Evolutionary conservation across 768 basidiomycete species (phyloP), one percentile per base, ranked within the genome.

Genomic region (Cystobasidium tubakii): DNA sequence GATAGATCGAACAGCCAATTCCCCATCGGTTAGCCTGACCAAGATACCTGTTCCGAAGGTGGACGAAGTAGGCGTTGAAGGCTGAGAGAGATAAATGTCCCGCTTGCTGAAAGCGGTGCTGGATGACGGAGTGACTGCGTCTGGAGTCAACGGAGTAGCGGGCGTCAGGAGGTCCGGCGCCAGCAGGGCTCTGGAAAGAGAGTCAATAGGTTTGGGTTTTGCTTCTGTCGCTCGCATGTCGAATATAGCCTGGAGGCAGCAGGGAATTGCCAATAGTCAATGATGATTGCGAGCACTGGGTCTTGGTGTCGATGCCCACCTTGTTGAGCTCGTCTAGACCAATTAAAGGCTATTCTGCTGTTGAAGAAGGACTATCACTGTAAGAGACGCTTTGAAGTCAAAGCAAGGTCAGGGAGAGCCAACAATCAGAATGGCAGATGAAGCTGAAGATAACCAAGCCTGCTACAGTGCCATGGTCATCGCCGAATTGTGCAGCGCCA

Each of bases 21-120:
- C 54, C 7, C 69, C 69, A 31, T 71, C 69, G 3, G 33, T 7
- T 53, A 71, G 23, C 34, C 43, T 55, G 7, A 71, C 69, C 33
- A 71, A n/a, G 9, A 71, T 39, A 27, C 69, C 69, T 4, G 34
- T 71, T 12, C 69, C 69, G 13, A 55, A 55, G 19, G 36, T 33
- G 6, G 54, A 31, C 9, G 44, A 55, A 3, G 55, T 60, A 10
- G 69, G 69, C n/a, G 69, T 71, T 27, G 69, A 54, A 27, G 69
- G 69, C 33, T 46, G 54, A 42, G 69, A 71, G 33, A 71, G 69
- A 7, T 27, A 13, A 25, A 60, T 13, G 10, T 71, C 54, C 12
- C 36, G 17, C 33, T 71, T 71, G 34, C 66, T 27, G 34, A 57
- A 57, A 31, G 69, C 69, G 21, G 69, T 71, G 39, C 69, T 71